Evolutionary conservation across 1,284 basidiomycete genomes (phyloP).

Genomic region (Pseudozyma tsukubaensis): DNA sequence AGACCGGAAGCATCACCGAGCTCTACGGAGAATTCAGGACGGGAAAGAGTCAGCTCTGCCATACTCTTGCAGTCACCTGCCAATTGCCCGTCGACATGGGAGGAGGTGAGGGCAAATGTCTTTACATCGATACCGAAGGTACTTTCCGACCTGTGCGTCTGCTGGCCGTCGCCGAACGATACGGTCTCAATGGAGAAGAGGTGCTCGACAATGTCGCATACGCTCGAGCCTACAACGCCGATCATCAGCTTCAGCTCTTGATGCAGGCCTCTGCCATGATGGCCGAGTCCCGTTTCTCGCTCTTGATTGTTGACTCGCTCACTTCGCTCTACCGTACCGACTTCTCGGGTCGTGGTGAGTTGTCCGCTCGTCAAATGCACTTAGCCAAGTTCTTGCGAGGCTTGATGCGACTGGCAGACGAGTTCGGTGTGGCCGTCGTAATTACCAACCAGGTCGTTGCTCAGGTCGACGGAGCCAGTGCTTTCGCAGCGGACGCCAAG

Average conservation of each 20-base stretch:
- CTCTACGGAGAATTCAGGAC: conserved; percentile 98
- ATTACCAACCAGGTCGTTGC: conserved; percentile 99
- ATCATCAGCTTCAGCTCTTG: conserved; percentile 92
- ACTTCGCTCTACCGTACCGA: conserved; percentile 96
- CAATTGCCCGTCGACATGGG: conserved; percentile 97
- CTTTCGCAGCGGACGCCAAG: conserved; percentile 77
- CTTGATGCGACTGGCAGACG: conserved; percentile 92
- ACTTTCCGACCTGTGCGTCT: conserved; percentile 97
- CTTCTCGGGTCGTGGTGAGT: conserved; percentile 93
- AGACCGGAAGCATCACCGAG: conserved; percentile 98
- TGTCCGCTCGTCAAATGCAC: conserved; percentile 94
- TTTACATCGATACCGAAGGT: conserved; percentile 99
- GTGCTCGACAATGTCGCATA: conserved; percentile 99
- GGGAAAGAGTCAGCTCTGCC: conserved; percentile 97
- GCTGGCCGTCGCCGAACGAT: conserved; percentile 92
- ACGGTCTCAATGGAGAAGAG: conserved; percentile 94
- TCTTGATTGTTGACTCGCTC: conserved; percentile 95
- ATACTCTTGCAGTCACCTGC: conserved; percentile 97
- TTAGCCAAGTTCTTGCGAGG: conserved; percentile 96
- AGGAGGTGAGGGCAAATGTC: conserved; percentile 97
- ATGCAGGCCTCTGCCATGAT: conserved; percentile 88
- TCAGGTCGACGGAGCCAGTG: conserved; percentile 78
- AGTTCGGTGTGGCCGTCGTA: conserved; percentile 97
- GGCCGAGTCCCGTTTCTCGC: conserved; percentile 80
- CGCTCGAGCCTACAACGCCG: conserved; percentile 97